These are phyloP conservation scores for Pseudomassariella vexata DNA, from an alignment of 2,329 filamentous ascomycete genomes.

Conservation along the genomic window DNA sequence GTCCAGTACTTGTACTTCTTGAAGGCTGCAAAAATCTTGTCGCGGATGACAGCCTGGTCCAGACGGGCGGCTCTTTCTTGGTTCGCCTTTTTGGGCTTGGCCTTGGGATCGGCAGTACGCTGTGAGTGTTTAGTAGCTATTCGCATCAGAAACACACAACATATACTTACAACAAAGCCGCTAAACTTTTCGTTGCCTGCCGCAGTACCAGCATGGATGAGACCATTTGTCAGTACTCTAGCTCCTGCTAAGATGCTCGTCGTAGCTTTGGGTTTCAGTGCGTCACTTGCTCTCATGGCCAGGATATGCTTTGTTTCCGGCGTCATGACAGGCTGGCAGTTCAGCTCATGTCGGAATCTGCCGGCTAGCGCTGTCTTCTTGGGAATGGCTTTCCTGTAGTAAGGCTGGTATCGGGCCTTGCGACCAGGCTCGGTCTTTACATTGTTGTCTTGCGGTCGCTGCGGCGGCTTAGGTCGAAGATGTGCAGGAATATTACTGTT, in stretches of 20 bases:
- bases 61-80: constrained; percentile 65
- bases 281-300: constrained; percentile 49
- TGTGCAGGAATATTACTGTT: constrained; percentile 55
- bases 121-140: constrained; percentile 6
- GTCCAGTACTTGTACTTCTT: constrained; percentile 85
- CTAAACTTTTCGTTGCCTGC: constrained; percentile 40
- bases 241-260: constrained; percentile 38
- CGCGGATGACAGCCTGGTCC: constrained; percentile 79
- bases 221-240: constrained; percentile 41
- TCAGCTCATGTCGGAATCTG: constrained; percentile 69
- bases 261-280: constrained; percentile 54
- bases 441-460: constrained; percentile 18
- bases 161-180: constrained; percentile 51
- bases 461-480: constrained; percentile 39
- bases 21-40: constrained; percentile 80
- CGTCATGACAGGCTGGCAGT: constrained; percentile 67
- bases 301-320: constrained; percentile 62
- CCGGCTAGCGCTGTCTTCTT: constrained; percentile 76
- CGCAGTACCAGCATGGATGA: constrained; percentile 53
- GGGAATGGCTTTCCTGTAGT: constrained; percentile 66
- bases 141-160: not conserved
- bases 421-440: constrained; percentile 36
- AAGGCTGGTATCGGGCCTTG: constrained; percentile 47
- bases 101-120: constrained; percentile 27
- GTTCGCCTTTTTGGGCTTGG: constrained; percentile 64